phyloP scores from a whole-genome alignment of 805 yeast genomes.

The Metschnikowia hibisci region DNA sequence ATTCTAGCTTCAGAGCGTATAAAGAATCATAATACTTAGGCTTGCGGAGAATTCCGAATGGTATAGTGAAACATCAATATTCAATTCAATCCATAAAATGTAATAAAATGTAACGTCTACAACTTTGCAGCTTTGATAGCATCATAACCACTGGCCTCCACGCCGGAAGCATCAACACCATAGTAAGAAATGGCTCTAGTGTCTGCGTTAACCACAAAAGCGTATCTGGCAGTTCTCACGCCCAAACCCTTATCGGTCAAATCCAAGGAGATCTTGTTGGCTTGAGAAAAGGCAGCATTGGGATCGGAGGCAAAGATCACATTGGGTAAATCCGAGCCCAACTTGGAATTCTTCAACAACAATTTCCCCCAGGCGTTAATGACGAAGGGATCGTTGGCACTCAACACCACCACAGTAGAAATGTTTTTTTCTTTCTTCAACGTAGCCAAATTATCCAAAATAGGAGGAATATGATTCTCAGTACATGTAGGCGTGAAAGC shows the following conservation, averaged over 20 bases:
- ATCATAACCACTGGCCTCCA: constrained; percentile 34
- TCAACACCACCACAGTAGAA: constrained; percentile 31
- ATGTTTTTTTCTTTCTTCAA: constrained; percentile 29
- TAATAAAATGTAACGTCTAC: too few relatives aligned
- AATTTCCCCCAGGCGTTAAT: constrained; percentile 44
- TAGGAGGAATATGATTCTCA: constrained; percentile 41
- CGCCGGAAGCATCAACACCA: constrained; percentile 34
- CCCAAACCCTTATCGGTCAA: constrained; percentile 36
- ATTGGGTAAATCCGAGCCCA: constrained; percentile 19
- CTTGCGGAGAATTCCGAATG: too few relatives aligned
- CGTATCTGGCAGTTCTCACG: constrained; percentile 38
- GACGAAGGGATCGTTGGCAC: constrained; percentile 43
- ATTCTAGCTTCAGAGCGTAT: too few relatives aligned
- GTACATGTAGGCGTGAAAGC: constrained; percentile 46
- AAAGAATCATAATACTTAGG: too few relatives aligned
- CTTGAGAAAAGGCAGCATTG: constrained; percentile 30
- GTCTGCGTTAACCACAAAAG: constrained; percentile 37
- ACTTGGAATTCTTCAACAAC: constrained; percentile 25
- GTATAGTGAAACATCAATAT: too few relatives aligned
- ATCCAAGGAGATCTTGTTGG: constrained; percentile 31
- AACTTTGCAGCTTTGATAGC: constrained; percentile 37
- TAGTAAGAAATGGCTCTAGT: constrained; percentile 38
- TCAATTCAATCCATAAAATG: too few relatives aligned
- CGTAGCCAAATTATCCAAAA: constrained; percentile 26
- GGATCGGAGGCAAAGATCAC: constrained; percentile 41